Percentiles rank a stretch among this genome's conserved stretches.
Conservation (phyloP, 345 rosid genomes). For the Chamaenerion angustifolium region DNA sequence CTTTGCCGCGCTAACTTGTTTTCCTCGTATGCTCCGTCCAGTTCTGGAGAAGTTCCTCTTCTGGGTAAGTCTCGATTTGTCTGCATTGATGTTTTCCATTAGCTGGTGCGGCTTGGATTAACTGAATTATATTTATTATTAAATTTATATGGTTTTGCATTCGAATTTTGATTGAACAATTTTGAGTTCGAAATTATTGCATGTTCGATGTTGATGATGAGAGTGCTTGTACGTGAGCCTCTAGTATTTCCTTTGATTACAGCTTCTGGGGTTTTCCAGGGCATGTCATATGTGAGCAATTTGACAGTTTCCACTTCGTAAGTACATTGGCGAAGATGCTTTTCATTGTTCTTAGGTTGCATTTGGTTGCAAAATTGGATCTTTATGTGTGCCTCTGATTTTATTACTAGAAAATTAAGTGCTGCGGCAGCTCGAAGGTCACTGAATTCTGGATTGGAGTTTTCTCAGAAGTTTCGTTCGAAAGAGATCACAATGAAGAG, state of each 20-base stretch:
- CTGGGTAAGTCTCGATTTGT: background rate
- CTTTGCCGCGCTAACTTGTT: slow-evolving; percentile 1
- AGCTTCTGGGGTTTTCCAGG: no score
- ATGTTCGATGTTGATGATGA: no score
- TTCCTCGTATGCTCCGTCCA: background rate
- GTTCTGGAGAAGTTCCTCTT: background rate
- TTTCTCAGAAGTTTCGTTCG: slow-evolving; percentile 12
- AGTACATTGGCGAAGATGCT: no score
- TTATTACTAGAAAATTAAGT: slow-evolving; percentile 22
- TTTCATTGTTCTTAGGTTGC: no score
- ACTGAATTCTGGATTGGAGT: slow-evolving; percentile 11
- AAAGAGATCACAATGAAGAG: slow-evolving; percentile 32
- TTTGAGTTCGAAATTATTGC: no score
- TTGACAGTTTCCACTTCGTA: no score
- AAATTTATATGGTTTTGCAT: background rate
- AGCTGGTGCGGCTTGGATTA: background rate
- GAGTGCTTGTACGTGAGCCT: no score
- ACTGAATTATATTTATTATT: no score
- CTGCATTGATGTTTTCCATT: background rate
- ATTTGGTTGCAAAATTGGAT: no score
- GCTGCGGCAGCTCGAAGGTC: slow-evolving; percentile 19
- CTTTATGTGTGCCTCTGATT: background rate
- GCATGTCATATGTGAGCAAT: no score
- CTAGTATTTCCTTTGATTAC: no score
- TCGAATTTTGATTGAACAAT: background rate